Conservation (phyloP, 2,329 filamentous ascomycete genomes). For the Aspergillus amoenus region DNA sequence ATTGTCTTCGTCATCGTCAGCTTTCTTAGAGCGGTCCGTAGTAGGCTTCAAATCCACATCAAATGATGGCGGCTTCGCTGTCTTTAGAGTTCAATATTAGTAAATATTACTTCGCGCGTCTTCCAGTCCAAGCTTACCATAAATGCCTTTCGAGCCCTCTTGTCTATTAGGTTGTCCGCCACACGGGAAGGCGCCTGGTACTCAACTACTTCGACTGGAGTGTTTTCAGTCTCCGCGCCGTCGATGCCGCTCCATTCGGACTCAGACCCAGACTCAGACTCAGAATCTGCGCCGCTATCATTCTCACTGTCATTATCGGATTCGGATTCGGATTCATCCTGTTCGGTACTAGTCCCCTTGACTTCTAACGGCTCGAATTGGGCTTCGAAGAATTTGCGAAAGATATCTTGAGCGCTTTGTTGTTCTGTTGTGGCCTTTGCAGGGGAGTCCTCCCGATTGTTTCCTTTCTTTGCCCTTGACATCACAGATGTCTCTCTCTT, state of each 20-base stretch:
- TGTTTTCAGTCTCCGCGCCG: conserved; percentile 45
- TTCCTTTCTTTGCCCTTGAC: conserved; percentile 22
- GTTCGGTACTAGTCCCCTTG: conserved; percentile 12
- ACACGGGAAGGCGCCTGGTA: conserved; percentile 51
- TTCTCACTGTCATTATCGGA: conserved; percentile 17
- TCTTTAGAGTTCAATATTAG: conserved; percentile 22
- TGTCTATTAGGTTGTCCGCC: conserved; percentile 54
- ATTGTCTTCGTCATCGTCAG: conserved; percentile 41
- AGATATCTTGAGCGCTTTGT: conserved; percentile 68
- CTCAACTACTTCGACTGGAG: conserved; percentile 61
- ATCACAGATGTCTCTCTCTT: conserved; percentile 45
- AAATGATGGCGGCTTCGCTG: conserved; percentile 50
- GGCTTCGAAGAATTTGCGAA: conserved; percentile 83
- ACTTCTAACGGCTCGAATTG: conserved; percentile 73
- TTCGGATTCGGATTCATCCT: conserved; percentile 5
- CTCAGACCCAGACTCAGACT: conserved; percentile 24
- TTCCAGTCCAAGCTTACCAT: conserved; percentile 56
- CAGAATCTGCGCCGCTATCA: conserved; percentile 19
- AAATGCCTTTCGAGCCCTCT: conserved; percentile 73
- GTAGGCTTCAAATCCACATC: conserved; percentile 19
- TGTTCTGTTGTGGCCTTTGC: conserved; percentile 31
- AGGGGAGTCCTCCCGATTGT: conserved; percentile 23
- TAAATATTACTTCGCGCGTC: not conserved
- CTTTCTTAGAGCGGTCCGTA: conserved; percentile 20
- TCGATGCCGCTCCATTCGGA: conserved; percentile 67